Evolutionary conservation across 108 stramenopile species (phyloP).

Genomic region (Chaetoceros tenuissimus): DNA sequence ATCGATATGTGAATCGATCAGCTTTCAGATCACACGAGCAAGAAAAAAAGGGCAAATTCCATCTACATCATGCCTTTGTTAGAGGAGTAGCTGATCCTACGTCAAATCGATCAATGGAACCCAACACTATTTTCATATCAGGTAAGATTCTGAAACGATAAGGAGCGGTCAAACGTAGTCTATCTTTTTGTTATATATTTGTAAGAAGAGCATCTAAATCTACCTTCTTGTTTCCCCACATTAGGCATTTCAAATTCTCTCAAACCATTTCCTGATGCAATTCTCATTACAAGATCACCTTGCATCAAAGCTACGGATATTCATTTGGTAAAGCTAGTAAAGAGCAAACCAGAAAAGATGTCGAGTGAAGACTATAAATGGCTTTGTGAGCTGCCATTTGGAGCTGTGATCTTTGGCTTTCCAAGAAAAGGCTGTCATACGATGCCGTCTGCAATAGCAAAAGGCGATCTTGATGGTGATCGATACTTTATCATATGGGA

Average conservation of each 20-base stretch:
- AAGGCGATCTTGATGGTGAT: conserved; percentile 58
- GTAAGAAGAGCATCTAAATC: too few relatives aligned
- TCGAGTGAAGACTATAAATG: conserved; percentile 26
- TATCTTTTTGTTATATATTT: too few relatives aligned
- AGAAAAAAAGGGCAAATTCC: conserved; percentile 9
- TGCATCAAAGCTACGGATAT: conserved; percentile 23
- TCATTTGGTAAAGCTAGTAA: conserved; percentile 18
- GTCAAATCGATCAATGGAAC: conserved; percentile 21
- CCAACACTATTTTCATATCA: conserved; percentile 32
- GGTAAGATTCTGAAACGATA: conserved; percentile 13
- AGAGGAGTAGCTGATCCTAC: conserved; percentile 50
- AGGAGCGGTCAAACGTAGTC: conserved; percentile 6
- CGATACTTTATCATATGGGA: conserved; percentile 48
- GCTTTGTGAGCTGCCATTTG: conserved; percentile 28
- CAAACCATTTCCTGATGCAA: too few relatives aligned
- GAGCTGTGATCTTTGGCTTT: conserved; percentile 27
- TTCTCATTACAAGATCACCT: conserved; percentile 40
- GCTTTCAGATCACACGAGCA: not conserved
- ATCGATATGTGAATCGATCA: conserved; percentile 8
- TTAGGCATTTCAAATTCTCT: too few relatives aligned
- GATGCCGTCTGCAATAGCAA: conserved; percentile 34
- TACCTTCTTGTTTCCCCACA: too few relatives aligned
- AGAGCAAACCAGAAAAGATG: conserved; percentile 39
- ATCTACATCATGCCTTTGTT: conserved; percentile 21
- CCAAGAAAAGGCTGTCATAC: conserved; percentile 15